A percentile compares a stretch with the other conserved stretches of the same genome.
Evolutionary conservation across 805 yeast genomes (phyloP).

Genomic region (Cyberlindnera mississippiensis): DNA sequence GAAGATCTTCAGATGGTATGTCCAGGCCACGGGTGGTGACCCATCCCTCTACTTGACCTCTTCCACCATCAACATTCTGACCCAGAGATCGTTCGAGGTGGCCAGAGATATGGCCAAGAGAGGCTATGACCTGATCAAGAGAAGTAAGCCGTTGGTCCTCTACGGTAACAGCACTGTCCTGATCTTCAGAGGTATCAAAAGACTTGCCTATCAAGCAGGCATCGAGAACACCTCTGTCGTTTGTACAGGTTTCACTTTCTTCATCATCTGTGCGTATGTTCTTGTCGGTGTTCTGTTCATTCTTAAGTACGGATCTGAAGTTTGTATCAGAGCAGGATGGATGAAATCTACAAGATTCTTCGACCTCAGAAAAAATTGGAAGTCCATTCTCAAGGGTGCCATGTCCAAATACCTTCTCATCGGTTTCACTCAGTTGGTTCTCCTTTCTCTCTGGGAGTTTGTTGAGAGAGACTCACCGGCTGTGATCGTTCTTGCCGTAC

Average conservation of each 20-base stretch:
- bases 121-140: slow-evolving; percentile 31
- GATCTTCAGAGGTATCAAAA: slow-evolving; percentile 81
- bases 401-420: slow-evolving; percentile 74
- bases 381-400: slow-evolving; percentile 67
- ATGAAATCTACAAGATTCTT: slow-evolving; percentile 43
- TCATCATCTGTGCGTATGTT: slow-evolving; percentile 71
- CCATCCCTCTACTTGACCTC: slow-evolving; percentile 67
- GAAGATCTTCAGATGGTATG: slow-evolving; percentile 76
- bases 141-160: slow-evolving; percentile 33
- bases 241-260: slow-evolving; percentile 83
- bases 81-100: slow-evolving; percentile 56
- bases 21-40: slow-evolving; percentile 84
- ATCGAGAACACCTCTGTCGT: slow-evolving; percentile 85
- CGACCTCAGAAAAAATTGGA: slow-evolving; percentile 54
- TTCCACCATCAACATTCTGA: slow-evolving; percentile 61
- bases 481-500: slow-evolving; percentile 73
- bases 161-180: slow-evolving; percentile 54
- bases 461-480: slow-evolving; percentile 81
- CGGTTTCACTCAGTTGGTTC: slow-evolving; percentile 78
- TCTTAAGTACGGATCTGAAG: slow-evolving; percentile 47
- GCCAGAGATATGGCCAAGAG: slow-evolving; percentile 24
- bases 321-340: slow-evolving; percentile 46
- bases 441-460: slow-evolving; percentile 87
- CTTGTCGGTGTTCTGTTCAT: slow-evolving; percentile 57
- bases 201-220: slow-evolving; percentile 70